Conservation (phyloP, 805 yeast species). For the Saturnispora silvae region DNA sequence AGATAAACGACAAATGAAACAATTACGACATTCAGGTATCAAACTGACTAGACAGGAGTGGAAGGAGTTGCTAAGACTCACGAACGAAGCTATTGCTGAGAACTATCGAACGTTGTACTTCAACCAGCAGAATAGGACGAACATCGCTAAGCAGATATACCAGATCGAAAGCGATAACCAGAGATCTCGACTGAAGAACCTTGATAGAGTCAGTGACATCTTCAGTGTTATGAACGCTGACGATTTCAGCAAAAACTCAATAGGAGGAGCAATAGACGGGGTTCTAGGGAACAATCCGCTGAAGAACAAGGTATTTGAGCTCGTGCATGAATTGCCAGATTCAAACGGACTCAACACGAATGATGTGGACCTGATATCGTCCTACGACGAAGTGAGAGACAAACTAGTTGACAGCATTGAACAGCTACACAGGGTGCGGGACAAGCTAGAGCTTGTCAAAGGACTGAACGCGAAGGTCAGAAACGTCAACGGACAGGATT, state of each 20-base stretch:
- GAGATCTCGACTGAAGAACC: constrained; percentile 13
- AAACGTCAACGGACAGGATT: neutral
- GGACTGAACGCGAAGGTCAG: constrained; percentile 7
- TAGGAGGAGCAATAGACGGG: constrained; percentile 1
- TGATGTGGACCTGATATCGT: constrained; percentile 16
- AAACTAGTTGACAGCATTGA: constrained; percentile 13
- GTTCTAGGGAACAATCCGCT: constrained; percentile 1
- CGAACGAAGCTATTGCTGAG: constrained; percentile 7
- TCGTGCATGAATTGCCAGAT: constrained; percentile 24
- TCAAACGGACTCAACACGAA: constrained; percentile 15
- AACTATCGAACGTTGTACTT: constrained; percentile 18
- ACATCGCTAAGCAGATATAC: constrained; percentile 22
- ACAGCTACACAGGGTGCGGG: constrained; percentile 11
- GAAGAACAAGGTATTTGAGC: constrained; percentile 14
- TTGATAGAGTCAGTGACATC: constrained; percentile 21
- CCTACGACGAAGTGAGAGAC: constrained; percentile 17
- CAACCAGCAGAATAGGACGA: constrained; percentile 23
- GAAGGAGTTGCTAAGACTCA: neutral
- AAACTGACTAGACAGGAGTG: constrained; percentile 9
- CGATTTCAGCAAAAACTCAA: constrained; percentile 18
- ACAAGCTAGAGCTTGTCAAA: constrained; percentile 10
- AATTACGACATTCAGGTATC: constrained; percentile 8
- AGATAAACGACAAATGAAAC: constrained; percentile 11
- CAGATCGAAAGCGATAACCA: constrained; percentile 16
- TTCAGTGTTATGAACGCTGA: constrained; percentile 18